Conservation (phyloP, 1,284 basidiomycete genomes). For the Amylostereum chailletii region DNA sequence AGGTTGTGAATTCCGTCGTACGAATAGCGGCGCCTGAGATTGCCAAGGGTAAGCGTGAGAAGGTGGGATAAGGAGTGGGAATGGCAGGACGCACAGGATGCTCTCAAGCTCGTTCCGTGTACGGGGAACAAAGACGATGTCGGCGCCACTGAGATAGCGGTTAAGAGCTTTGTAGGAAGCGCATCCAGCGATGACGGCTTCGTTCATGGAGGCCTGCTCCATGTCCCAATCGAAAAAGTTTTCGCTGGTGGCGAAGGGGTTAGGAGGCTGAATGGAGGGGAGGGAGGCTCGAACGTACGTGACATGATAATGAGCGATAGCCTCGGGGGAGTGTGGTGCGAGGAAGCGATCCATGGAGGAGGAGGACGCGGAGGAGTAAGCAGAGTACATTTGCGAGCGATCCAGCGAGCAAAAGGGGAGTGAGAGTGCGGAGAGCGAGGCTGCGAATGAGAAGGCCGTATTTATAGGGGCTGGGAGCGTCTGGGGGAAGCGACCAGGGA, state of each 20-base stretch:
- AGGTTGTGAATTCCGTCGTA: constrained; percentile 75
- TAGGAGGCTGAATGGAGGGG: constrained; percentile 5
- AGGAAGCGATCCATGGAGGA: constrained; percentile 58
- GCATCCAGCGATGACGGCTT: constrained; percentile 62
- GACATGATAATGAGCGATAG: constrained; percentile 57
- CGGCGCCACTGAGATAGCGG: constrained; percentile 32
- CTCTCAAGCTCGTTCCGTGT: constrained; percentile 58
- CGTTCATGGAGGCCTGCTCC: constrained; percentile 58
- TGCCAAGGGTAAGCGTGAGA: constrained; percentile 1
- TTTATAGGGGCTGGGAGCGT: no score
- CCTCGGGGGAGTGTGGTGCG: constrained; percentile 64
- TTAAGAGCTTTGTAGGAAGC: constrained; percentile 34
- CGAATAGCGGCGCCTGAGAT: constrained; percentile 39
- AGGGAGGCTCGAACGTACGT: constrained; percentile 36
- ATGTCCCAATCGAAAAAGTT: constrained; percentile 60
- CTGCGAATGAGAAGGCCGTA: no score
- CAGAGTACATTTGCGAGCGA: no score
- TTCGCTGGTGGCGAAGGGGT: constrained; percentile 36
- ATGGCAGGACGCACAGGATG: constrained; percentile 45
- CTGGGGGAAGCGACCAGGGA: no score
- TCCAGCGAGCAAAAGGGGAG: no score
- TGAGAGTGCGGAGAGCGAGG: no score
- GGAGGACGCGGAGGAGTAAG: background rate
- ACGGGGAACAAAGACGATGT: constrained; percentile 62
- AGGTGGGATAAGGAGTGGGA: constrained; percentile 4